phyloP scores from a whole-genome alignment of 2,329 filamentous ascomycete genomes.

The Salinomyces thailandicus region DNA sequence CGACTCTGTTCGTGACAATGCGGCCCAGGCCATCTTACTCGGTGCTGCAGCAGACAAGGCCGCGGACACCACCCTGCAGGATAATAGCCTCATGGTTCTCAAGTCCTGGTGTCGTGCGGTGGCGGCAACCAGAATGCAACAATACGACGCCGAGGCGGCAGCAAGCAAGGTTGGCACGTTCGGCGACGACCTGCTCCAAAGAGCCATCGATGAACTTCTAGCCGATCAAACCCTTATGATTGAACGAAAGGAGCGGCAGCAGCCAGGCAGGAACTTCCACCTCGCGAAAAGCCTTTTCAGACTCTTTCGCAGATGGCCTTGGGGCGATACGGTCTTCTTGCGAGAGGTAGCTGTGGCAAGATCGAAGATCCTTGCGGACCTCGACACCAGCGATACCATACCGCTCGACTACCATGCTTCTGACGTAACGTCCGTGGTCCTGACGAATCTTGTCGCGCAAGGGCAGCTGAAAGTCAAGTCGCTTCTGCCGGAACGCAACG shows the following conservation, averaged over 20 bases:
- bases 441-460: slow-evolving; percentile 54
- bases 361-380: slow-evolving; percentile 23
- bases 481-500: slow-evolving; percentile 50
- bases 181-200: slow-evolving; percentile 24
- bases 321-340: slow-evolving; percentile 19
- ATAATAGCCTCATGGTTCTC: slow-evolving; percentile 19
- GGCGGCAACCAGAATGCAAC: slow-evolving; percentile 30
- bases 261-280: slow-evolving; percentile 52
- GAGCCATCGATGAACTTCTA: slow-evolving; percentile 48
- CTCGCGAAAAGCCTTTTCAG: slow-evolving; percentile 50
- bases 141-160: slow-evolving; percentile 31
- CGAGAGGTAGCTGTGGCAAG: slow-evolving; percentile 18
- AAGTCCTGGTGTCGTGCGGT: slow-evolving; percentile 39
- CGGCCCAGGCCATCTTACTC: slow-evolving; percentile 10
- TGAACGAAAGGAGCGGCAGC: slow-evolving; percentile 48
- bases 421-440: slow-evolving; percentile 56
- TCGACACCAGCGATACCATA: slow-evolving; percentile 27
- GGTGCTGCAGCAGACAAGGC: slow-evolving; percentile 1
- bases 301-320: slow-evolving; percentile 46
- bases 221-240: slow-evolving; percentile 47
- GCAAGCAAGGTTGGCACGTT: slow-evolving; percentile 30
- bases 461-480: slow-evolving; percentile 47
- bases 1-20: slow-evolving; percentile 12
- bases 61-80: neutral
- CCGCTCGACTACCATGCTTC: slow-evolving; percentile 46